These are phyloP conservation scores for Epichloe glyceriae DNA, from an alignment of 2,329 filamentous ascomycete genomes.

Conservation along the genomic window DNA sequence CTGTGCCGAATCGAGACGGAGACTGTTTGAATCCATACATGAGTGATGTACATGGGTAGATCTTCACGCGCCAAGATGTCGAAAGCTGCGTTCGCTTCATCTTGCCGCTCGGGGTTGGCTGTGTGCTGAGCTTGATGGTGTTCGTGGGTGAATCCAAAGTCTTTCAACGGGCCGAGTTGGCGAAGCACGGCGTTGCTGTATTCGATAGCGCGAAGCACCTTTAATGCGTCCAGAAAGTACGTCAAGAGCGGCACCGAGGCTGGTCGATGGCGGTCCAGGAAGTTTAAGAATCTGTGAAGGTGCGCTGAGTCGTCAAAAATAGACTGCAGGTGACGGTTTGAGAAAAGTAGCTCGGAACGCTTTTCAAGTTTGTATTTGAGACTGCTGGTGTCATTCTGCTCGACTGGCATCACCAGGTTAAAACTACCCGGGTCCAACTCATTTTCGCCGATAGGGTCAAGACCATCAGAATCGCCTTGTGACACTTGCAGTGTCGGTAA, in stretches of 20 bases:
- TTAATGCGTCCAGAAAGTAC: conserved; percentile 59
- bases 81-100: conserved; percentile 50
- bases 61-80: conserved; percentile 51
- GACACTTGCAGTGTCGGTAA: conserved; percentile 7
- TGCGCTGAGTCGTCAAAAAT: conserved; percentile 54
- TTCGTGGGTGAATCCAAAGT: conserved; percentile 8
- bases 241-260: conserved; percentile 52
- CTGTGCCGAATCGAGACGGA: conserved; percentile 52
- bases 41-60: conserved; percentile 56
- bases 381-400: conserved; percentile 2
- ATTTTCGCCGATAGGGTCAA: conserved; percentile 23
- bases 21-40: conserved; percentile 54
- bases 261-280: conserved; percentile 46
- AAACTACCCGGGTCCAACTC: conserved; percentile 26
- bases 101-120: conserved; percentile 43
- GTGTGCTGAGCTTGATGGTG: conserved; percentile 21
- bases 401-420: conserved; percentile 18
- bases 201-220: conserved; percentile 55
- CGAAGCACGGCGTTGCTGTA: conserved; percentile 48
- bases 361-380: conserved; percentile 41
- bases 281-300: conserved; percentile 53
- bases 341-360: conserved; percentile 53
- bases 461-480: conserved; percentile 13
- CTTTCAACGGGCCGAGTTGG: conserved; percentile 4
- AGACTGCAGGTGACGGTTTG: conserved; percentile 47